Evolutionary conservation across 2,329 filamentous ascomycete species (phyloP), one percentile per base, ranked within the genome.

Genomic region (Colletotrichum paranaense): DNA sequence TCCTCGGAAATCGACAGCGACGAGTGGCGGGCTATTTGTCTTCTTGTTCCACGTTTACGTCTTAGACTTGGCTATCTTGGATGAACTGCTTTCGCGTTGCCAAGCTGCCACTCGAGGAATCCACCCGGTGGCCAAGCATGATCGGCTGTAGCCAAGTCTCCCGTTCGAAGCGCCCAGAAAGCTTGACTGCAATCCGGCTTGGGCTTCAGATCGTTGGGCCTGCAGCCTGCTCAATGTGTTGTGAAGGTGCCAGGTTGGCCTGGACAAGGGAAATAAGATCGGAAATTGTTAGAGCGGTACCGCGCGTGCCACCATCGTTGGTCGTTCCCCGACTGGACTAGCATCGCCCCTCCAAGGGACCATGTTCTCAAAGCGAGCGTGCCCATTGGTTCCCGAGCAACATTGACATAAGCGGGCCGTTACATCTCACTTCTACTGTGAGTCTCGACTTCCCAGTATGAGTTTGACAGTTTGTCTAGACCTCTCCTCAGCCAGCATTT

Each of bases 351-450:
- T 38, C 24, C 24, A 16, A 46, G 62, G 38, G 67, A 28, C 71
- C 67, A 71, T 73, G 60, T 66, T 71, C 26, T 11, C 28, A n/a
- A 24, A n/a, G 28, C 11, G 28, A 71, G 49, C 8, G 22, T 62
- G 11, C n/a, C 59, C 4, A 73, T 62, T 73, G 71, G 71, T n/a
- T 38, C 49, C 35, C 30, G 8, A 30, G 0, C 8, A 6, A 56
- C 28, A 30, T 62, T 70, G 67, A 70, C 56, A 57, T 26, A 46
- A 65, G 62, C 62, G 71, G 71, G 67, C 60, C 60, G 71, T 56
- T 66, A 56, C 24, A 62, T 62, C 32, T 71, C 42, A 66, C 26
- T 71, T 42, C 38, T 19, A 19, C 38, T 42, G 38, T 42, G 38
- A 42, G 38, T 42, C 16, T 42, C 38, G 38, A 42, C 14, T 42